Percentiles rank a stretch among this genome's conserved stretches.
phyloP scores from a whole-genome alignment of 148 eudicot genomes.

The Drosera capensis region DNA sequence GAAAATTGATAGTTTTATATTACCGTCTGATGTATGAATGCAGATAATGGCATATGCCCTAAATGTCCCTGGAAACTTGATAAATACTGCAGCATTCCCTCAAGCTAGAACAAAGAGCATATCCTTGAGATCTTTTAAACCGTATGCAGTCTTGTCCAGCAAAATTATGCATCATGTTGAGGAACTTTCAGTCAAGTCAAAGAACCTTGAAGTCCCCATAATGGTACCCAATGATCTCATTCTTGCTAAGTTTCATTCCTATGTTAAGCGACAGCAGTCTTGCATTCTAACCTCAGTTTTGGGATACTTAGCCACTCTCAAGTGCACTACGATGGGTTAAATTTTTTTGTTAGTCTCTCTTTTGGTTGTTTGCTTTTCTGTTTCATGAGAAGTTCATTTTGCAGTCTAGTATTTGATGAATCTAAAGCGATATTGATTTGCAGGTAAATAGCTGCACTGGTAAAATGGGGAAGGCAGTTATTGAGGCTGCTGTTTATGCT shows the following conservation, averaged over 20 bases:
- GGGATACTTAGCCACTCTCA: neutral
- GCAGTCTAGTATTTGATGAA: neutral
- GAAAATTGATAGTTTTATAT: too few species aligned
- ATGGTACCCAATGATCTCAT: conserved; percentile 20
- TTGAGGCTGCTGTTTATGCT: conserved; percentile 65
- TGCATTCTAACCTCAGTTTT: neutral
- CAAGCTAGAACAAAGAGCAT: conserved; percentile 1
- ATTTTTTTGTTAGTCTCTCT: neutral
- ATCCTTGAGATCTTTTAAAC: conserved; percentile 5
- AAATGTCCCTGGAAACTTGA: conserved; percentile 15
- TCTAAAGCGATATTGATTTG: conserved; percentile 5
- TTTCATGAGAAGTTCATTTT: neutral
- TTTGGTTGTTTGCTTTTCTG: neutral
- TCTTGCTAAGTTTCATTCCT: neutral
- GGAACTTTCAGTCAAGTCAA: conserved; percentile 9
- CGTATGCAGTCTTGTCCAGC: conserved; percentile 15
- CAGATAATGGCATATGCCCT: conserved; percentile 29
- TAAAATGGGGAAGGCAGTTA: conserved; percentile 87
- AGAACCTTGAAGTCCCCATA: conserved; percentile 20
- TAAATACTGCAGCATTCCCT: neutral
- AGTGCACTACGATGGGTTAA: neutral
- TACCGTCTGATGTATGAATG: too few species aligned
- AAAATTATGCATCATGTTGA: conserved; percentile 12
- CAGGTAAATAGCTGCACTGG: conserved; percentile 90
- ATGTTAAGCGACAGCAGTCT: too few species aligned